Evolutionary conservation across 257 asterid genomes (phyloP).

Genomic region (Solanum infundibuliforme): DNA sequence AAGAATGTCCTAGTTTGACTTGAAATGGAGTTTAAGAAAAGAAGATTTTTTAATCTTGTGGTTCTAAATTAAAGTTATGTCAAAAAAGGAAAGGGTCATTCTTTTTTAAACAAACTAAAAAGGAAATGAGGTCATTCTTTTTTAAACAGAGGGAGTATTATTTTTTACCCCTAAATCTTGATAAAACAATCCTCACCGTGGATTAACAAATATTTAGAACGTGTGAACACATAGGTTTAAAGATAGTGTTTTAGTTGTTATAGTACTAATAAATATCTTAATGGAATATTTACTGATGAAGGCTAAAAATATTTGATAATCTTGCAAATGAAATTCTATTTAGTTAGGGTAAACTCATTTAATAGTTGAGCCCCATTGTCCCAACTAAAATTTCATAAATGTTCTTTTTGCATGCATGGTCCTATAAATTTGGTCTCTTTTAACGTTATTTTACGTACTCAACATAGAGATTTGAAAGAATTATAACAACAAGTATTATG

Average conservation of each 20-base stretch:
- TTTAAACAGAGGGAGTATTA: no score
- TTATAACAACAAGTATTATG: background rate
- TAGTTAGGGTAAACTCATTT: background rate
- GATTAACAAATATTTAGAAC: background rate
- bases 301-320: background rate
- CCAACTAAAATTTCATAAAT: background rate
- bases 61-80: no score
- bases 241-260: background rate
- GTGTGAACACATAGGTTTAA: background rate
- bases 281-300: background rate
- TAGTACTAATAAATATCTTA: background rate
- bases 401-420: background rate
- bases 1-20: no score
- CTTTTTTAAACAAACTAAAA: no score
- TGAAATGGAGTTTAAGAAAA: no score
- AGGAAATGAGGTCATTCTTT: no score
- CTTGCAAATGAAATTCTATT: background rate
- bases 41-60: no score
- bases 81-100: no score
- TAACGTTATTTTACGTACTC: background rate
- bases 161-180: background rate
- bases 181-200: background rate
- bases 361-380: background rate
- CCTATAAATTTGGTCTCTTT: background rate
- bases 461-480: background rate